Conservation (phyloP, 148 eudicot species). For the Beta vulgaris region DNA sequence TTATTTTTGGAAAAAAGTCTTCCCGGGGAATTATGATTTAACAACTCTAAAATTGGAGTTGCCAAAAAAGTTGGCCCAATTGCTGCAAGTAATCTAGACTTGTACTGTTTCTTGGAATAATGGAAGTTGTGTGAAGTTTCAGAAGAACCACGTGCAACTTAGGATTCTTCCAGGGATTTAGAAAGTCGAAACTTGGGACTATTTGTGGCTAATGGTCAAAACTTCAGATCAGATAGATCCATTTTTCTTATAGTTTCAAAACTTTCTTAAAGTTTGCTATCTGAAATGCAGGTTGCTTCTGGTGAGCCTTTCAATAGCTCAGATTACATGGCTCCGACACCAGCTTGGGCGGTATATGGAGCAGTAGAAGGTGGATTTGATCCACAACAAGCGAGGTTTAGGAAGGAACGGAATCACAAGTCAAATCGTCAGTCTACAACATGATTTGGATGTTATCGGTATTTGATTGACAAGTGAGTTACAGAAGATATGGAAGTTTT, state of each 20-base stretch:
- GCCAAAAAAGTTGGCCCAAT: too few species aligned
- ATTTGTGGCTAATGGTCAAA: not conserved
- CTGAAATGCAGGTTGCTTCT: constrained; percentile 65
- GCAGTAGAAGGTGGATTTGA: constrained; percentile 96
- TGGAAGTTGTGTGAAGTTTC: not conserved
- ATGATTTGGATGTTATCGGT: constrained; percentile 3
- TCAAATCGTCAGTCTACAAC: constrained; percentile 25
- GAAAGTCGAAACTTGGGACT: not conserved
- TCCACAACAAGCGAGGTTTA: constrained; percentile 71
- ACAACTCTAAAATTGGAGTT: not conserved
- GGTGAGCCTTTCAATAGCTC: constrained; percentile 70
- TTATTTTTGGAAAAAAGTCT: not conserved
- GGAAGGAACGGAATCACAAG: constrained; percentile 81
- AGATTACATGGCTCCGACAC: constrained; percentile 86
- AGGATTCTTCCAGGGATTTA: not conserved
- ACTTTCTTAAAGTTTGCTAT: not conserved
- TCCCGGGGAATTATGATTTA: not conserved
- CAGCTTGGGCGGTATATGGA: constrained; percentile 95
- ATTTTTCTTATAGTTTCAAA: not conserved
- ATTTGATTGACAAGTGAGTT: not conserved
- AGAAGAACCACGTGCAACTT: not conserved
- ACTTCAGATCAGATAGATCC: not conserved
- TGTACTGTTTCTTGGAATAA: not conserved
- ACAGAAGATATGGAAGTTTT: too few species aligned
- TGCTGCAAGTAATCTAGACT: not conserved